Conservation (phyloP, 208 protist genomes). For the Acanthamoeba culbertsoni region DNA sequence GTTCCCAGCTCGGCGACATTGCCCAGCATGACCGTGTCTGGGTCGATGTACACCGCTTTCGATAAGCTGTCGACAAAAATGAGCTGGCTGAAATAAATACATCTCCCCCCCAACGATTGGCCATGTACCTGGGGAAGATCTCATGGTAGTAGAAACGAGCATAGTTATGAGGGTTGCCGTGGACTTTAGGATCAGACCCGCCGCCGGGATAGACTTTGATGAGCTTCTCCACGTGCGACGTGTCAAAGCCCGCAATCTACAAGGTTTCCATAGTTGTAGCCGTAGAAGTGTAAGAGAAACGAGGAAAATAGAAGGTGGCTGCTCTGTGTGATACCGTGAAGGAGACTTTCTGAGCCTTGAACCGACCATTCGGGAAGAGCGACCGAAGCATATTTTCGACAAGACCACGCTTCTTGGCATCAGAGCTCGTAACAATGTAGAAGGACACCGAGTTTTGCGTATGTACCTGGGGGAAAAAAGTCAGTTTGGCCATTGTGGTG, state of each 20-base stretch:
- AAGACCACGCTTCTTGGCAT: neutral
- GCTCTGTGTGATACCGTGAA: neutral
- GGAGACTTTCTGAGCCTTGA: neutral
- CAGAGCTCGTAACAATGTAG: neutral
- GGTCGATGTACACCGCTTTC: constrained; percentile 32
- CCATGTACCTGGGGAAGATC: constrained; percentile 24
- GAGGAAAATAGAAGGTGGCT: neutral
- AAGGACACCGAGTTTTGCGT: neutral
- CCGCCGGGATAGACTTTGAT: neutral
- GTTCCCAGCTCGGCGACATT: constrained; percentile 22
- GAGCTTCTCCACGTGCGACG: neutral
- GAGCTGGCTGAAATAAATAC: too few relatives aligned
- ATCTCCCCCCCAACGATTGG: too few relatives aligned
- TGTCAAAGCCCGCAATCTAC: neutral
- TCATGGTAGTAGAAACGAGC: constrained; percentile 47
- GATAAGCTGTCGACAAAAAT: neutral
- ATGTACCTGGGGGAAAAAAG: neutral
- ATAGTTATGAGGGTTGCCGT: constrained; percentile 20
- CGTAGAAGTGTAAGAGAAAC: neutral
- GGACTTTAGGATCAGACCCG: neutral
- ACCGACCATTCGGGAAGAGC: neutral
- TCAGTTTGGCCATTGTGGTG: neutral
- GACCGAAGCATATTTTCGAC: neutral
- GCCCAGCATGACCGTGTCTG: constrained; percentile 52
- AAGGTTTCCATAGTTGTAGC: neutral